Evolutionary conservation across 2,329 filamentous ascomycete genomes (phyloP), one percentile per base, ranked within the genome.

Genomic region (Clonostachys byssicola): DNA sequence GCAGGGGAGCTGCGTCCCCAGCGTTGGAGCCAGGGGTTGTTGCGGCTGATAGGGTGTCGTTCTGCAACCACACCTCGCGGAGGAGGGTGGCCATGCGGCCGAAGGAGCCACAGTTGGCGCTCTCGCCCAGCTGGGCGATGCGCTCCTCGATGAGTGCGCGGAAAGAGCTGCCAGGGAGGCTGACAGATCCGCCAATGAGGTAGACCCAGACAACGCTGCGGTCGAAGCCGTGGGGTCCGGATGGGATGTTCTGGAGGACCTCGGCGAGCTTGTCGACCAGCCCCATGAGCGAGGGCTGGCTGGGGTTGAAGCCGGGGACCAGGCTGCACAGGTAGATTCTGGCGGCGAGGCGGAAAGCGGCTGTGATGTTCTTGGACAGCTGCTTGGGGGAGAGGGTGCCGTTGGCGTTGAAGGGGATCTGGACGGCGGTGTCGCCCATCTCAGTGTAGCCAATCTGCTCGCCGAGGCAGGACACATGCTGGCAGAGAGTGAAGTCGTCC

Each of bases 301-400:
- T 78, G 43, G 88, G 87, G 57, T 86, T 84, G 70, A 92, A 94
- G 48, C 91, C 91, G 1, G 92, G 92, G 0, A 97, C 89, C 35
- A 99, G 77, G 61, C 89, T 92, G 82, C 91, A 96, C n/a, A 97
- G 84, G 70, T 96, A 96, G 70, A 99, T 91, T 61, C 92, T 87
- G 4, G 92, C 92, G 3, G 92, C 92, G 46, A 95, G 75, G 58
- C 92, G 89, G 81, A 95, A 99, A 40, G 95, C 84, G 39, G 86
- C 80, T 0, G 91, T 95, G 68, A 97, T 90, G 74, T 95, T 96
- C 66, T 81, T 85, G 62, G 85, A 86, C 53, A 97, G 79, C 67
- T 95, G 87, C 61, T 88, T 88, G 4, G 92, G 88, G 47, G 85
- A 85, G 55, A 96, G 80, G 42, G 84, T 83, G 49, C 89, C 89